These are phyloP conservation scores for Dryas integrifolia DNA, from an alignment of 331 rosid species.

Conservation along the genomic window DNA sequence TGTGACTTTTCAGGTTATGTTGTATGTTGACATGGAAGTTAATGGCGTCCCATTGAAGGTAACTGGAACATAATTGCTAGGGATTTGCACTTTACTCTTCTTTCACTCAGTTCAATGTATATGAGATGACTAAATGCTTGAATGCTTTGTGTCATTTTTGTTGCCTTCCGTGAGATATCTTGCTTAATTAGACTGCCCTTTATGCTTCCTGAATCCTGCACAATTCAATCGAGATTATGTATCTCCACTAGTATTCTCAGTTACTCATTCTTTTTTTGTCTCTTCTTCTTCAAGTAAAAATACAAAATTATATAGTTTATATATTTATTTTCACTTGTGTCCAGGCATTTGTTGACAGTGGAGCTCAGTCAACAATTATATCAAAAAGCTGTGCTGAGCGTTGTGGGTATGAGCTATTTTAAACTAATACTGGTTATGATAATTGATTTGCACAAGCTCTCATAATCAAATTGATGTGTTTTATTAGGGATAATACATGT, in stretches of 20 bases:
- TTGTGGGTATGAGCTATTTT: constrained; percentile 65
- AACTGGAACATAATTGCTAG: constrained; percentile 21
- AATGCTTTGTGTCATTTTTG: constrained; percentile 11
- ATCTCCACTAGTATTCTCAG: neutral
- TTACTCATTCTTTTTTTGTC: neutral
- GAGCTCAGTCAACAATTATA: constrained; percentile 97
- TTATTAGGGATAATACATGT: neutral
- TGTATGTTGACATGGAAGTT: constrained; percentile 98
- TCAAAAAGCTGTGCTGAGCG: constrained; percentile 97
- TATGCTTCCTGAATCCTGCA: neutral
- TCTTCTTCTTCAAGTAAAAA: neutral
- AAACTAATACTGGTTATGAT: neutral
- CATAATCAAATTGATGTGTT: neutral
- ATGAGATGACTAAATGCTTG: neutral
- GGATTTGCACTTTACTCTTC: constrained; percentile 1
- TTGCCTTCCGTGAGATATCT: neutral
- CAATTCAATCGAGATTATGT: neutral
- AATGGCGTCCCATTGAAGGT: constrained; percentile 96
- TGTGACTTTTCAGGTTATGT: constrained; percentile 69
- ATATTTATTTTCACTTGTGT: constrained; percentile 19
- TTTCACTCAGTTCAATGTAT: constrained; percentile 14
- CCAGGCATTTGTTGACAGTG: constrained; percentile 99
- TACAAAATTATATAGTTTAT: neutral
- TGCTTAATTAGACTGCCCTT: neutral
- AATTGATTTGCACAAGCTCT: constrained; percentile 18